Conservation (phyloP, 2,329 filamentous ascomycete species). For the Ramichloridium luteum region DNA sequence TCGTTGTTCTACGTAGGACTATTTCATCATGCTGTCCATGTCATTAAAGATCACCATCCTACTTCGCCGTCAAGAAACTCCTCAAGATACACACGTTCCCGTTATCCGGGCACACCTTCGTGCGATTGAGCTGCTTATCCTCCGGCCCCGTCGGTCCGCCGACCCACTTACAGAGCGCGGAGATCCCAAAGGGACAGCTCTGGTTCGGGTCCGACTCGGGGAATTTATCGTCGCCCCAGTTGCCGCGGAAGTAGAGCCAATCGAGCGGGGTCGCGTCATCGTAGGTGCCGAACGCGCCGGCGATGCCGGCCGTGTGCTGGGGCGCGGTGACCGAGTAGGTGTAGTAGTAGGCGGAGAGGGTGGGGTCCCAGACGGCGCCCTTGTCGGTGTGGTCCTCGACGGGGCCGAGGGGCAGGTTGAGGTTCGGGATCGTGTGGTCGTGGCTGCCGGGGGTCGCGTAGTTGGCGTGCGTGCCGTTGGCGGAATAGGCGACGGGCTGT, state of each 20-base stretch:
- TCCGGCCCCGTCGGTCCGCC: constrained; percentile 49
- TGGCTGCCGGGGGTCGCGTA: constrained; percentile 49
- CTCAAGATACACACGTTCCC: neutral
- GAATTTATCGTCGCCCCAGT: constrained; percentile 52
- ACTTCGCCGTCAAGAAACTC: neutral
- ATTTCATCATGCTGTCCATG: no score
- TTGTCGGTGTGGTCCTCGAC: constrained; percentile 44
- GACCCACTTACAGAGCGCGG: constrained; percentile 34
- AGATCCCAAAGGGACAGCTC: constrained; percentile 30
- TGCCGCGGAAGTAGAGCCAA: constrained; percentile 45
- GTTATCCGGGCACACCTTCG: constrained; percentile 43
- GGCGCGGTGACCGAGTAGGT: constrained; percentile 35
- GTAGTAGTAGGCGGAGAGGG: constrained; percentile 44
- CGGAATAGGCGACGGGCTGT: constrained; percentile 44
- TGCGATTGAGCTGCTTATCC: constrained; percentile 46
- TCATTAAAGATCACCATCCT: no score
- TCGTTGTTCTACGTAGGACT: no score
- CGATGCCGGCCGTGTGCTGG: neutral
- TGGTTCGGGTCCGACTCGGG: constrained; percentile 40
- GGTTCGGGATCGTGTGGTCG: constrained; percentile 50
- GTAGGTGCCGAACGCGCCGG: constrained; percentile 36
- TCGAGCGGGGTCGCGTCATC: constrained; percentile 36
- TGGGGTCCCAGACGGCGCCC: constrained; percentile 50
- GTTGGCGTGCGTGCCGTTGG: constrained; percentile 52
- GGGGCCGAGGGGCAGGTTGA: constrained; percentile 43